Percentiles rank a stretch among this genome's conserved stretches.
These are phyloP conservation scores for Saturnispora gosingensis DNA, from an alignment of 805 yeast species.

Conservation along the genomic window DNA sequence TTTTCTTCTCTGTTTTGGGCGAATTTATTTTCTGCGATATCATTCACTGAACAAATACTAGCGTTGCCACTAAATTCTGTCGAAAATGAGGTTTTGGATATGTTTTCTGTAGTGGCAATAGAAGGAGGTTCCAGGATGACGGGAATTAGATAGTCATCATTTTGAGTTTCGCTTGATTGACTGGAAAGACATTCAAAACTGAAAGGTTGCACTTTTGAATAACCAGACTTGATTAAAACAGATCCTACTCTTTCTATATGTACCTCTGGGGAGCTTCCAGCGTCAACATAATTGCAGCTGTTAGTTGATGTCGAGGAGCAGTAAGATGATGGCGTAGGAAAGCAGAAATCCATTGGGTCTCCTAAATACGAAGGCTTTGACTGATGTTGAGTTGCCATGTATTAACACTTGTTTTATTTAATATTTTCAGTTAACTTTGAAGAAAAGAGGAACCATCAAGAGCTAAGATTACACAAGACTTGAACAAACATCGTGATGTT, in stretches of 20 bases:
- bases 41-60: background rate
- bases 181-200: slow-evolving; percentile 1
- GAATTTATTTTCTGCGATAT: background rate
- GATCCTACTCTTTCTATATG: slow-evolving; percentile 12
- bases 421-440: background rate
- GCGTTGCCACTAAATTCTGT: background rate
- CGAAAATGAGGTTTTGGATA: background rate
- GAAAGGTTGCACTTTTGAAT: slow-evolving; percentile 4
- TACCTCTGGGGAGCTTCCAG: background rate
- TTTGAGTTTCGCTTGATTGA: slow-evolving; percentile 1
- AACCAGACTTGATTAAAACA: slow-evolving; percentile 13
- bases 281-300: background rate
- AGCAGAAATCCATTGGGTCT: slow-evolving; percentile 7
- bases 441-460: background rate
- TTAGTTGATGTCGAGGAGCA: background rate
- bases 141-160: background rate
- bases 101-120: background rate
- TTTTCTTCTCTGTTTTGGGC: background rate
- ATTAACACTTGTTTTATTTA: background rate
- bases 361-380: slow-evolving; percentile 13
- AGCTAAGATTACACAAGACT: background rate
- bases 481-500: background rate
- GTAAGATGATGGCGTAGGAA: slow-evolving; percentile 7
- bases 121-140: background rate
- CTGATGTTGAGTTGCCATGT: slow-evolving; percentile 3